Evolutionary conservation across 176 grass and related monocot genomes (phyloP).

Genomic region (Canna indica): DNA sequence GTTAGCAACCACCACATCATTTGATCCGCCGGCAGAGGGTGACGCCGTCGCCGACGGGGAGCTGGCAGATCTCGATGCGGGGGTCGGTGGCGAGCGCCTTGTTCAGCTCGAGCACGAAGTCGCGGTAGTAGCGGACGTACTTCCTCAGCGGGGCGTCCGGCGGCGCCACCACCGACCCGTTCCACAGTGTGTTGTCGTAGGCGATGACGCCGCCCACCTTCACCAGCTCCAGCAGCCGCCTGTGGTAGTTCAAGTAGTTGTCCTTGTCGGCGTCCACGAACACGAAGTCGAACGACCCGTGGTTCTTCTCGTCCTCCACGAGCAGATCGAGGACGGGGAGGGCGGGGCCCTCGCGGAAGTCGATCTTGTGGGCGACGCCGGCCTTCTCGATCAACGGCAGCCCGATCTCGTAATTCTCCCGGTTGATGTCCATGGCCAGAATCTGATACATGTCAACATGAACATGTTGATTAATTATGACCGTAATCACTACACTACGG

Average conservation of each 20-base stretch:
- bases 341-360: slow-evolving; percentile 83
- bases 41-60: slow-evolving; percentile 82
- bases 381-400: slow-evolving; percentile 75
- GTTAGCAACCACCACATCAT: too few species aligned
- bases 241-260: slow-evolving; percentile 99
- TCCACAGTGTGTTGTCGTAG: slow-evolving; percentile 99
- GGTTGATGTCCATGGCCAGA: slow-evolving; percentile 96
- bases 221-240: slow-evolving; percentile 74
- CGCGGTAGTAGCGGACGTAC: slow-evolving; percentile 76
- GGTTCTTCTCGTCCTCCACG: slow-evolving; percentile 34
- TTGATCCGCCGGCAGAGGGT: slow-evolving; percentile 74
- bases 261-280: slow-evolving; percentile 99
- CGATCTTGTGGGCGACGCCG: slow-evolving; percentile 91
- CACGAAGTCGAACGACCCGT: slow-evolving; percentile 70
- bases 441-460: slow-evolving; percentile 44
- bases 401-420: slow-evolving; percentile 86
- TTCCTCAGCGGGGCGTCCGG: slow-evolving; percentile 74
- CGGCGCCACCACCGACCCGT: slow-evolving; percentile 77
- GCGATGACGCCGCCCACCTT: slow-evolving; percentile 68
- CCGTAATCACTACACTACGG: too few species aligned
- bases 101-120: slow-evolving; percentile 81
- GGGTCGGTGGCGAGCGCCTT: slow-evolving; percentile 79
- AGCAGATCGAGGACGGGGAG: slow-evolving; percentile 67
- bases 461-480: too few species aligned
- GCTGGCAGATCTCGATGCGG: slow-evolving; percentile 89